Percentiles rank a stretch among this genome's conserved stretches.
These are phyloP conservation scores for Xylaria sp. DNA, from an alignment of 2,329 filamentous ascomycete species.

Conservation along the genomic window DNA sequence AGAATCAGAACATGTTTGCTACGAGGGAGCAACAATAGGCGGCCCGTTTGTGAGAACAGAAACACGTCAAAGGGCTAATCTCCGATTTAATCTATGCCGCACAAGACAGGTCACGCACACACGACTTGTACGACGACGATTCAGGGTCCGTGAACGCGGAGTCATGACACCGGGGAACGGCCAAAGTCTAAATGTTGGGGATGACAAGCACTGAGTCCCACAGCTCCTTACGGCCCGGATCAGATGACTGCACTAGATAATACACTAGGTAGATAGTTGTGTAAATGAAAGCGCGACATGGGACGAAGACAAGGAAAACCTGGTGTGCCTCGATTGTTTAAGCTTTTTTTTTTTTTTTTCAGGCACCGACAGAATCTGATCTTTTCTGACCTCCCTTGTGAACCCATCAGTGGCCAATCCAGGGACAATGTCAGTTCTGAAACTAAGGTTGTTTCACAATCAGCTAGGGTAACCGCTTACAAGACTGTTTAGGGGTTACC, in stretches of 20 bases:
- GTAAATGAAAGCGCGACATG: neutral
- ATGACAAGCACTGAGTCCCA: neutral
- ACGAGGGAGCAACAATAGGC: neutral
- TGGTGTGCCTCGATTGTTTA: neutral
- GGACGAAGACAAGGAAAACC: neutral
- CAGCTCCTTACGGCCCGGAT: neutral
- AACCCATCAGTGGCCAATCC: neutral
- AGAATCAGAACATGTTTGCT: neutral
- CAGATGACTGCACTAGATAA: neutral
- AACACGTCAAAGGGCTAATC: neutral
- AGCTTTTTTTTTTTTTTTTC: neutral
- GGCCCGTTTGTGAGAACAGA: neutral
- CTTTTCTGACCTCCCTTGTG: slow-evolving; percentile 2
- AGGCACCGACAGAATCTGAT: neutral
- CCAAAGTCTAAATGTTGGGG: slow-evolving; percentile 18
- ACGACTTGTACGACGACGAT: slow-evolving; percentile 18
- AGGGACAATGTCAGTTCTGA: slow-evolving; percentile 15
- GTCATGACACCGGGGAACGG: slow-evolving; percentile 14
- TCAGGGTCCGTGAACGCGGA: neutral
- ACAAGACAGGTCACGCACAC: neutral
- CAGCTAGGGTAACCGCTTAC: slow-evolving; percentile 12
- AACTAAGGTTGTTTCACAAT: slow-evolving; percentile 37
- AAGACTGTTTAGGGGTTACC: neutral
- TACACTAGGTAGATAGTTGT: neutral
- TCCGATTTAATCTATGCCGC: neutral